Conservation (phyloP, 2,329 filamentous ascomycete species). For the Westerdykella sp. region DNA sequence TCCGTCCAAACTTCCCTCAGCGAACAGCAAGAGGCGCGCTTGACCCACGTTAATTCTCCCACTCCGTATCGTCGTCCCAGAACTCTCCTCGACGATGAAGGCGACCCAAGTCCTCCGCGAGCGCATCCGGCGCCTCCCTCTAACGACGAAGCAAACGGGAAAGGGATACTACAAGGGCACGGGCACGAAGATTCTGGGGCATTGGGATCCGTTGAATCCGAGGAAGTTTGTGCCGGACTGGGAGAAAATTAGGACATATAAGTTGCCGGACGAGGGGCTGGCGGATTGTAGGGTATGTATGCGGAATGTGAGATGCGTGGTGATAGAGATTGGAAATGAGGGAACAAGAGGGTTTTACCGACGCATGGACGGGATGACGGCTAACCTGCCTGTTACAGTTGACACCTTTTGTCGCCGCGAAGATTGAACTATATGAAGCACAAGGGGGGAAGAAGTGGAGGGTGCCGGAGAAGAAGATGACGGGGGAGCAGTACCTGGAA, state of each 20-base stretch:
- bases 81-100: conserved; percentile 48
- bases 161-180: conserved; percentile 98
- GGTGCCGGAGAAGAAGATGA: conserved; percentile 21
- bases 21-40: not conserved
- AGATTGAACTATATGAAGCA: conserved; percentile 42
- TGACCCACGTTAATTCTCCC: not conserved
- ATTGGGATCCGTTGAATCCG: not conserved
- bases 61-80: not conserved
- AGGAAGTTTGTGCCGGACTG: conserved; percentile 77
- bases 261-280: conserved; percentile 63
- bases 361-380: conserved; percentile 8
- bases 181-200: conserved; percentile 36
- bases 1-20: not conserved
- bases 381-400: conserved; percentile 48
- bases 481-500: conserved; percentile 29
- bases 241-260: conserved; percentile 84
- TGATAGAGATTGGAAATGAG: too few relatives aligned
- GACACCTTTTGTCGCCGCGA: conserved; percentile 68
- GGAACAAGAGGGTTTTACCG: not conserved
- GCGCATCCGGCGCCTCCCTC: conserved; percentile 65
- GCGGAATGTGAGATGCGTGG: too few relatives aligned
- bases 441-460: conserved; percentile 5
- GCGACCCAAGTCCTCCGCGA: conserved; percentile 62
- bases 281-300: conserved; percentile 42
- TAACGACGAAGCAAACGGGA: conserved; percentile 90